Percentiles rank a stretch among this genome's conserved stretches.
Evolutionary conservation across 163 green algal species (phyloP).

Genomic region (Scenedesmus sp.): DNA sequence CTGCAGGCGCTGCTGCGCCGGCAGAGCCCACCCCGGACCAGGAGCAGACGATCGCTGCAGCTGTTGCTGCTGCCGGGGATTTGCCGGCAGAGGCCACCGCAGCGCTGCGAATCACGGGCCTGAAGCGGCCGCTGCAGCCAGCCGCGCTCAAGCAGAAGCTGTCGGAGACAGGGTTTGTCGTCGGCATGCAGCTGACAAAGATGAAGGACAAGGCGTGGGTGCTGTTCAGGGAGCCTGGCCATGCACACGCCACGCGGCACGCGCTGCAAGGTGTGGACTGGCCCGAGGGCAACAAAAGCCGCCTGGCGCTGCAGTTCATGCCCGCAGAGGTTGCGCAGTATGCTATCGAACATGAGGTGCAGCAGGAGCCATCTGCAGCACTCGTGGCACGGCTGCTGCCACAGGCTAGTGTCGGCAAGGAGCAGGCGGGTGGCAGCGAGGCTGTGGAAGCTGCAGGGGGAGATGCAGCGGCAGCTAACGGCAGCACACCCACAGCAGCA

Average conservation of each 20-base stretch:
- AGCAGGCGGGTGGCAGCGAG: not conserved
- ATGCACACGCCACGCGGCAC: slow-evolving; percentile 71
- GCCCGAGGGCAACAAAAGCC: slow-evolving; percentile 75
- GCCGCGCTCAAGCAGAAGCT: slow-evolving; percentile 68
- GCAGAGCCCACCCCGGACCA: slow-evolving; percentile 23
- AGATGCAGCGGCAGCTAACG: slow-evolving; percentile 18
- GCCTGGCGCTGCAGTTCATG: slow-evolving; percentile 71
- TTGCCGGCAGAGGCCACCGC: slow-evolving; percentile 13
- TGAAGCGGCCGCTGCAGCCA: slow-evolving; percentile 34
- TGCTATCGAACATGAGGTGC: slow-evolving; percentile 49
- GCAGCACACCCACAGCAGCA: not conserved
- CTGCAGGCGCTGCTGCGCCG: not conserved
- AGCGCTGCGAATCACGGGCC: slow-evolving; percentile 28
- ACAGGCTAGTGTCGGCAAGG: not conserved
- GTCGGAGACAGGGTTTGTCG: slow-evolving; percentile 63
- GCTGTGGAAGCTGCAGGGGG: not conserved
- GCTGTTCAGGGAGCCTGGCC: slow-evolving; percentile 69
- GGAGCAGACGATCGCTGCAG: not conserved
- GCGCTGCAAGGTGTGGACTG: slow-evolving; percentile 76
- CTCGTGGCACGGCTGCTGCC: not conserved
- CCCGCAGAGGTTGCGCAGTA: slow-evolving; percentile 69
- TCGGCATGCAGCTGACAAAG: slow-evolving; percentile 85
- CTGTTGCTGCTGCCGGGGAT: slow-evolving; percentile 18
- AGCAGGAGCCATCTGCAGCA: slow-evolving; percentile 12
- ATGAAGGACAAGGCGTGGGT: slow-evolving; percentile 86